Percentiles rank a stretch among this genome's conserved stretches.
phyloP scores from a whole-genome alignment of 805 yeast genomes.

The Ogataea pilisensis region DNA sequence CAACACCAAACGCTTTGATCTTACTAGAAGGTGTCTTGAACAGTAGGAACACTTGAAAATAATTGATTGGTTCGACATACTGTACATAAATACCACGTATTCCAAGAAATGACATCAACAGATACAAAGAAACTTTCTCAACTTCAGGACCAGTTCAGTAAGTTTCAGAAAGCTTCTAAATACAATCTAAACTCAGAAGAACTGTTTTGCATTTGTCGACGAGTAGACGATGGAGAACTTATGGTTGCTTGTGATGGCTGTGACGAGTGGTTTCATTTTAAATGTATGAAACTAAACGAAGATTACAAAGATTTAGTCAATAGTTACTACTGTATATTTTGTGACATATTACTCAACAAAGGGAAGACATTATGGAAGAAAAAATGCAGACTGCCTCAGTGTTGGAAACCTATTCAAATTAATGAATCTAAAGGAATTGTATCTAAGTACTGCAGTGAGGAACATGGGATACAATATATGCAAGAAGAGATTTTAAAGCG shows the following conservation, averaged over 20 bases:
- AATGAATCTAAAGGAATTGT: conserved; percentile 23
- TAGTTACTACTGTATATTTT: conserved; percentile 69
- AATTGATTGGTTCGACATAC: too few relatives aligned
- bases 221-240: conserved; percentile 71
- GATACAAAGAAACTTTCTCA: conserved; percentile 11
- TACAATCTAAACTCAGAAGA: conserved; percentile 53
- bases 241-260: conserved; percentile 97
- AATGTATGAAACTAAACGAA: conserved; percentile 59
- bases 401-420: conserved; percentile 50
- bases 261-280: conserved; percentile 92
- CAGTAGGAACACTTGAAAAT: too few relatives aligned
- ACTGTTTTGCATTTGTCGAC: conserved; percentile 72
- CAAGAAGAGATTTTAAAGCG: conserved; percentile 22
- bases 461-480: conserved; percentile 58
- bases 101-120: neutral
- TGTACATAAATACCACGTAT: too few relatives aligned
- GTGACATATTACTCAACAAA: conserved; percentile 44
- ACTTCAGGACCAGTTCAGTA: conserved; percentile 27
- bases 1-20: too few relatives aligned
- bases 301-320: conserved; percentile 52
- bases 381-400: conserved; percentile 60
- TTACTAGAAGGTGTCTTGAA: too few relatives aligned
- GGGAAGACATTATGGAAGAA: conserved; percentile 68
- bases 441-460: conserved; percentile 72
- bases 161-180: conserved; percentile 31